These are phyloP conservation scores for Phyllachora maydis DNA, from an alignment of 2,329 filamentous ascomycete species.

Conservation along the genomic window DNA sequence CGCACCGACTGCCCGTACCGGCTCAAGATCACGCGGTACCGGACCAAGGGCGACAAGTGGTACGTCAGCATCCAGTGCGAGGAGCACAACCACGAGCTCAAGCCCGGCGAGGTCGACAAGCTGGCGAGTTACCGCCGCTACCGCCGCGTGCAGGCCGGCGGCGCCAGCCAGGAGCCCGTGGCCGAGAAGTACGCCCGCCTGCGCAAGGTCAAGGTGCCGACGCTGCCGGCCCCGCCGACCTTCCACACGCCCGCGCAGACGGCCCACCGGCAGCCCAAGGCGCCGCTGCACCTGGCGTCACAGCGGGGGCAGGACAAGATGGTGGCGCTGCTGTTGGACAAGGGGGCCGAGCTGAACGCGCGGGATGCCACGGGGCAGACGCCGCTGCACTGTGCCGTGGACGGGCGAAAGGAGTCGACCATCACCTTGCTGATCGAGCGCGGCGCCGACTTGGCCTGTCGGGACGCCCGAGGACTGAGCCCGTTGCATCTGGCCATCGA, in stretches of 20 bases:
- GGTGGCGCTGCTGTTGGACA: slow-evolving; percentile 5
- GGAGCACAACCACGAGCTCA: slow-evolving; percentile 7
- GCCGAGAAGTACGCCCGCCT: slow-evolving; percentile 3
- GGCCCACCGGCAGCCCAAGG: slow-evolving; percentile 1
- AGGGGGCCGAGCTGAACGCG: slow-evolving; percentile 5
- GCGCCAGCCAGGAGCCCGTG: slow-evolving; percentile 2
- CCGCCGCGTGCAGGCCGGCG: slow-evolving; percentile 4
- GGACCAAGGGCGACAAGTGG: slow-evolving; percentile 6
- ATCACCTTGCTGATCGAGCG: slow-evolving; percentile 4
- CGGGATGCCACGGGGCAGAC: slow-evolving; percentile 5
- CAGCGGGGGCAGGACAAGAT: slow-evolving; percentile 6
- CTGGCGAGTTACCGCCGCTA: slow-evolving; percentile 6
- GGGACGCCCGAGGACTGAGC: slow-evolving; percentile 4
- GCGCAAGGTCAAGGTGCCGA: slow-evolving; percentile 3
- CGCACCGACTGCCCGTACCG: slow-evolving; percentile 5
- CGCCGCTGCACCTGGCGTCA: slow-evolving; percentile 6
- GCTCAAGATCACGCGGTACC: slow-evolving; percentile 5
- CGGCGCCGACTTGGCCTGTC: slow-evolving; percentile 4
- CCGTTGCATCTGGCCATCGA: slow-evolving; percentile 5
- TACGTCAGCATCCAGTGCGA: slow-evolving; percentile 6
- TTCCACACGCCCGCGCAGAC: slow-evolving; percentile 3
- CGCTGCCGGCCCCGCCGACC: slow-evolving; percentile 3
- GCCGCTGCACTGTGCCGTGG: slow-evolving; percentile 6
- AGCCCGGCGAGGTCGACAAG: slow-evolving; percentile 4
- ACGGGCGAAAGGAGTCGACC: slow-evolving; percentile 4